Base-by-base conservation (phyloP, 768 basidiomycete genomes). In the Boletellus emodensis region DNA sequence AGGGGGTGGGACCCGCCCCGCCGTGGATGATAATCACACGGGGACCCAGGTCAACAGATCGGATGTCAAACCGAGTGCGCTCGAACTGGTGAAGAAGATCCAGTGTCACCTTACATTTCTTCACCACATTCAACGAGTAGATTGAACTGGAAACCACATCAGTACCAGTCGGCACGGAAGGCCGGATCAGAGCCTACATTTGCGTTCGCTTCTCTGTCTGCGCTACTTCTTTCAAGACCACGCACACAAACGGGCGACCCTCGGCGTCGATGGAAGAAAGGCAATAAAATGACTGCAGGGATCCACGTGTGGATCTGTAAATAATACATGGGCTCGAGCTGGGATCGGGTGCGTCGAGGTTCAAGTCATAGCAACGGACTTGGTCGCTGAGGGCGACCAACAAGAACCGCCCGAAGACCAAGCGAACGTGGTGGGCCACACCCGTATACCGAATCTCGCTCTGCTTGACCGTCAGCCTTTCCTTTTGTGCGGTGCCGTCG, bases 191-290 rank as follows among this genome's bases (percentile, higher is more conserved):
- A 9, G 11, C 50, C 12, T 35, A 61, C 60, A 35, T 35, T 37
- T 49, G 36, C 33, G 13, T 44, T 28, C 4, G 24, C 14, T 17
- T 36, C 9, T 13, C 5, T 6, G 8, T 24, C 7, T 14, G 26
- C 5, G 2, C 39, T 22, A 0, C 40, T 28, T 62, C 60, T 17
- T 22, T 43, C 36, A 57, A 7, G 3, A 57, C 54, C 5, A 20
- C 48, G 18, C 60, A 61, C 12, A 54, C 49, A 35, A 63, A 63
- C 15, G 52, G 52, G 9, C 46, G 40, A 18, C 60, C 60, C 10
- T 51, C 45, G 22, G 20, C 15, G 14, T 62, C 52, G 17, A 53
- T 17, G 5, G 54, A 39, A 10, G 52, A 56, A 15, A 45, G 26
- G 22, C 58, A 62, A 30, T 26, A 14, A 32, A 52, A 59, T 10